Evolutionary conservation across 148 eudicot genomes (phyloP), one percentile per base, ranked within the genome.

Genomic region (Rhododendron simsii): DNA sequence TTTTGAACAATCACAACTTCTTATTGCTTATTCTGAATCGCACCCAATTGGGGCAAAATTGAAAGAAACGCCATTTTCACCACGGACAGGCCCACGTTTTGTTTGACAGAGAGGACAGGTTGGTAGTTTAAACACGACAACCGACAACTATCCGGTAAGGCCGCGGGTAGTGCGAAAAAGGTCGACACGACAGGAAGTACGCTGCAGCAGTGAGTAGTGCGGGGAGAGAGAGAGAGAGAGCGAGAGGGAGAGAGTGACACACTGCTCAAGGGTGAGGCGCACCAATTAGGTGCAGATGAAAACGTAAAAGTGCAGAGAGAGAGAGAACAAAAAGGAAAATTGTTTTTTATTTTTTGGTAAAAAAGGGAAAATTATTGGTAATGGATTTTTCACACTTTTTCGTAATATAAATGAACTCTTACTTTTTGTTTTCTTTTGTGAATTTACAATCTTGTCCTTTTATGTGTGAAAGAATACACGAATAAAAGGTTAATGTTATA

Each of bases 231-330:
- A 23, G 33, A 26, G 82, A 71, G 37, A 83, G 85, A 61, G 84
- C 61, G 47, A 83, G 76, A 65, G 44, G 23, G 83, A 69, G 20
- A 71, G 8, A 71, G 7, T 28, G 37, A 30, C 78, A 44, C 87
- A 88, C 86, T 23, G 86, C 84, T 86, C 84, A 71, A 88, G 89
- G 83, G 20, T 35, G 78, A 81, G 76, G 75, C 80, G 57, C n/a
- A 50, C 75, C 45, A 28, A 53, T 48, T n/a, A 23, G 16, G n/a
- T 15, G 53, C 85, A 73, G 80, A 74, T 85, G 47, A 45, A 88
- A 87, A 79, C 80, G 86, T 86, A 87, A 83, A 83, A 41, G 37
- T 44, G n/a, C 20, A 15, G 63, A 30, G 55, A 35, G 48, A 47
- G 15, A 35, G 7, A 48, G 45, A 73, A 39, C 50, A 33, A 15